Evolutionary conservation across 208 protist genomes (phyloP), one percentile per base, ranked within the genome.

Genomic region (Trypanosoma cruzi): DNA sequence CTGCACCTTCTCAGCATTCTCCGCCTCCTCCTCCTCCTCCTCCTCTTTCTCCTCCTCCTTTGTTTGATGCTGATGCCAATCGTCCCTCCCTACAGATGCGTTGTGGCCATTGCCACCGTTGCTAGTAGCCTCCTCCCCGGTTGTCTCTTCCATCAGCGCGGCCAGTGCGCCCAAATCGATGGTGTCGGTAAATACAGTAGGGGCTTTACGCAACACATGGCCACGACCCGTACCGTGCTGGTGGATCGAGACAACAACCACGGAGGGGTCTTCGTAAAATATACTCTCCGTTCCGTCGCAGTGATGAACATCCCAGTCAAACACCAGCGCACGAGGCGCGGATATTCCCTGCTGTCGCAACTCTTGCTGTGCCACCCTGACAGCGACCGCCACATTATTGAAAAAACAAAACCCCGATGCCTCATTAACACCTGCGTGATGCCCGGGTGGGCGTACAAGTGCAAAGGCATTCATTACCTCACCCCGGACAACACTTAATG

Each of bases 251-350:
- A 99, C 77, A 55, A 97, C 97, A 0, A 99, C 80, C 6, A 98
- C 91, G 26, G 80, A 89, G 1, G 85, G 85, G 71, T 98, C 90
- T 54, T 96, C 77, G 58, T 97, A 89, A 68, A 98, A 98, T 36
- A 98, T 90, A 55, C 78, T 86, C 74, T 98, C 94, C 20, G 94
- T 98, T 10, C 95, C 97, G 64, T 98, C 97, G 59, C 97, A 92
- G 80, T 99, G 96, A 53, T 98, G 96, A 11, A 98, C 91, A 68
- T 98, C 96, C 95, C 95, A 98, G 76, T 99, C 97, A 37, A 99
- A 24, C 40, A 99, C 96, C 1, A 98, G 58, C 22, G 98, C 83
- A 1, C 82, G 82, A 6, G 85, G 81, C 40, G n/a, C 54, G 14
- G 46, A 16, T 10, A 13, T 32, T 24, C 53, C 56, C 18, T 28